These are phyloP conservation scores for Tulasnella sp. DNA, from an alignment of 768 basidiomycete species.

Conservation along the genomic window DNA sequence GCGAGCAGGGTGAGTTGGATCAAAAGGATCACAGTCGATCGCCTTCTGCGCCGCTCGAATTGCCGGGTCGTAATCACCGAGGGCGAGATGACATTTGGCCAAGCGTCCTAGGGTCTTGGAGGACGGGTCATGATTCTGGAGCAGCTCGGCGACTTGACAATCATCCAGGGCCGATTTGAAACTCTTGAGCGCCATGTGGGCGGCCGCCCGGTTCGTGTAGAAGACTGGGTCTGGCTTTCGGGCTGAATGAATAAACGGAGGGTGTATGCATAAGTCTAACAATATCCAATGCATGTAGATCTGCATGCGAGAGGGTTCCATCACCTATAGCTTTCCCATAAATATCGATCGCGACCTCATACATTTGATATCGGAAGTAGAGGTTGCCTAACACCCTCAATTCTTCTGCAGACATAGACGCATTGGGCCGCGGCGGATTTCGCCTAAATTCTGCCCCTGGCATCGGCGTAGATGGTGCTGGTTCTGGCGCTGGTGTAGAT, in stretches of 20 bases:
- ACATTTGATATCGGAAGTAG: constrained; percentile 55
- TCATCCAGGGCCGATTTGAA: constrained; percentile 66
- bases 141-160: constrained; percentile 58
- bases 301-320: constrained; percentile 1
- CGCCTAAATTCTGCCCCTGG: neutral
- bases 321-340: constrained; percentile 68
- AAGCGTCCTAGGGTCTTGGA: constrained; percentile 73
- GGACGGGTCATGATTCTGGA: constrained; percentile 51
- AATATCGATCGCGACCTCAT: constrained; percentile 54
- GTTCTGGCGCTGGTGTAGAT: too few relatives aligned
- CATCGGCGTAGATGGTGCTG: too few relatives aligned
- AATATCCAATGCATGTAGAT: too few relatives aligned
- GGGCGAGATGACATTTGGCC: constrained; percentile 71
- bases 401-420: constrained; percentile 31
- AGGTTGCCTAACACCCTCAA: constrained; percentile 65
- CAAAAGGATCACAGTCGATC: constrained; percentile 44
- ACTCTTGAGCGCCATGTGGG: constrained; percentile 69
- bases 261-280: too few relatives aligned
- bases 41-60: constrained; percentile 51
- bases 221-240: constrained; percentile 49
- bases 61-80: constrained; percentile 58
- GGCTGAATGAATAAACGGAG: neutral
- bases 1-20: constrained; percentile 41
- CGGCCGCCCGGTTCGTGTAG: constrained; percentile 76
- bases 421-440: constrained; percentile 14